A percentile compares a stretch with the other conserved stretches of the same genome.
These are phyloP conservation scores for Echinosophora koreensis DNA, from an alignment of 306 rosid species.

Conservation along the genomic window DNA sequence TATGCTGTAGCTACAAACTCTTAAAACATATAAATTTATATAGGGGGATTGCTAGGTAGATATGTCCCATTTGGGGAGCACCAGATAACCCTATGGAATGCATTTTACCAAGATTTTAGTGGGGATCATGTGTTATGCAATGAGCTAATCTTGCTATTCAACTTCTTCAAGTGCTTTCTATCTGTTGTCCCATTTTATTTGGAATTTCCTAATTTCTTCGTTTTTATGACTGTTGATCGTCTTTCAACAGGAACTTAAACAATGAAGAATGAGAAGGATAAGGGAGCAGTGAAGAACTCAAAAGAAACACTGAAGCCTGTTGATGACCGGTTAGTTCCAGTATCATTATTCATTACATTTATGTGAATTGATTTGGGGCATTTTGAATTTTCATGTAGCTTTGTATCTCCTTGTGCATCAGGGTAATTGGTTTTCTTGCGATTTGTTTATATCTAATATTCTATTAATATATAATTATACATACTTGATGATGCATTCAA, in stretches of 20 bases:
- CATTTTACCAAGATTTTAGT: background rate
- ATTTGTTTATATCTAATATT: constrained; percentile 30
- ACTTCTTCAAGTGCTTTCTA: background rate
- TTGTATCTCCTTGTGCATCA: background rate
- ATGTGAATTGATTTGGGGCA: background rate
- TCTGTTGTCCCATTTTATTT: background rate
- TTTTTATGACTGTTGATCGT: no score
- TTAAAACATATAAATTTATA: no score
- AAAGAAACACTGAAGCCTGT: constrained; percentile 78
- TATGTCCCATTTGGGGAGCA: background rate
- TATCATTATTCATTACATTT: background rate
- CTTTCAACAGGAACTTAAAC: background rate
- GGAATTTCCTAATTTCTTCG: constrained; percentile 1
- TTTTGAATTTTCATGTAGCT: background rate
- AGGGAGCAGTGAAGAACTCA: constrained; percentile 60
- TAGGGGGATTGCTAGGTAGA: no score
- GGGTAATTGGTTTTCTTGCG: constrained; percentile 36
- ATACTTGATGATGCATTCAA: constrained; percentile 55
- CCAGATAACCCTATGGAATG: background rate
- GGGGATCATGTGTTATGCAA: constrained; percentile 5
- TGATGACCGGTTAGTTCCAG: constrained; percentile 79
- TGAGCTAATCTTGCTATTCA: constrained; percentile 19
- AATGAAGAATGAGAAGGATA: constrained; percentile 78
- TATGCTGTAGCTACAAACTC: background rate
- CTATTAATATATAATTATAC: constrained; percentile 51